These are phyloP conservation scores for Fagus sylvatica DNA, from an alignment of 306 rosid species.

Conservation along the genomic window DNA sequence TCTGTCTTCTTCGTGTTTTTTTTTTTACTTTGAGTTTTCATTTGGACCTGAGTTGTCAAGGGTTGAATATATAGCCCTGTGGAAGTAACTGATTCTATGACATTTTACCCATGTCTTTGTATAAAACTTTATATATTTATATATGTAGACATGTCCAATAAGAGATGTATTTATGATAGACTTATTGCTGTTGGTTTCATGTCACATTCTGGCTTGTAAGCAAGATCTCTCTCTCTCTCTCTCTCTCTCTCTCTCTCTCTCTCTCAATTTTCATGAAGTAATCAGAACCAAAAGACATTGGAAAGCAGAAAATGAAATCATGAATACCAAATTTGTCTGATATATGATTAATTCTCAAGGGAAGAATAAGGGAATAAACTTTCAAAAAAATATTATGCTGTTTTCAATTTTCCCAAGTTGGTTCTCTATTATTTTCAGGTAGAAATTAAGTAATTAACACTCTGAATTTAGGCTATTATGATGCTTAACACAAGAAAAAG, in stretches of 20 bases:
- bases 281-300: not conserved
- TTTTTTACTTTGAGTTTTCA: slow-evolving; percentile 10
- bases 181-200: slow-evolving; percentile 57
- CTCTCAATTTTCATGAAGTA: not conserved
- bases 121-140: slow-evolving; percentile 6
- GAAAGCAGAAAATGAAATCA: too few relatives aligned
- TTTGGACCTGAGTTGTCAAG: slow-evolving; percentile 14
- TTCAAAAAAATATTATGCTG: not conserved
- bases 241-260: slow-evolving; percentile 3
- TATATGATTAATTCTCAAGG: not conserved
- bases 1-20: slow-evolving; percentile 26
- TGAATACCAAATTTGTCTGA: too few relatives aligned
- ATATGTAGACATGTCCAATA: slow-evolving; percentile 27
- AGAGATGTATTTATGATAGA: slow-evolving; percentile 44
- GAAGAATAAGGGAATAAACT: not conserved
- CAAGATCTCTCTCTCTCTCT: slow-evolving; percentile 11
- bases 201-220: slow-evolving; percentile 50
- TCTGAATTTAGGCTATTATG: too few relatives aligned
- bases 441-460: too few relatives aligned
- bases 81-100: slow-evolving; percentile 28
- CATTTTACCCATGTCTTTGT: slow-evolving; percentile 20
- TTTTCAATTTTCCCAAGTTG: too few relatives aligned
- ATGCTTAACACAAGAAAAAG: too few relatives aligned
- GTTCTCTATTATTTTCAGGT: too few relatives aligned
- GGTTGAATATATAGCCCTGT: slow-evolving; percentile 23